Base-by-base conservation (phyloP, 257 asterid species). In the Nicotiana paniculata region DNA sequence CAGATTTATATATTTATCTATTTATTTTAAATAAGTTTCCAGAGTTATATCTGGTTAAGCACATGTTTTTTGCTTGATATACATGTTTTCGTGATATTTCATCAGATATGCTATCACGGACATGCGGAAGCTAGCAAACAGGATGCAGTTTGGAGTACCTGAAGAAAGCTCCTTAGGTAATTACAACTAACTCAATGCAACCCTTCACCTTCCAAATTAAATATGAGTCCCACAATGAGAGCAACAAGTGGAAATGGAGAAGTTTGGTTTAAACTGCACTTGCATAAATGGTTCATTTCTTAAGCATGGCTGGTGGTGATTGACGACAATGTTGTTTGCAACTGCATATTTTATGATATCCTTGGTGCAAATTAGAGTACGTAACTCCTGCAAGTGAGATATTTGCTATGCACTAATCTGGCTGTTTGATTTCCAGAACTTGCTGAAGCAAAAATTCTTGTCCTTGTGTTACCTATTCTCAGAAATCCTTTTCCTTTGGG, bases 141-240 rank as follows among this genome's bases (percentile, higher is more conserved):
- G 99, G 88, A 96, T 96, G 99, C 94, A 91, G 86, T 96, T 96
- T 81, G 97, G 98, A 70, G 81, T 94, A 64, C 99, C 97, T 53
- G 99, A 96, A 88, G 99, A 96, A 92, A 96, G 99, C 87, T 96
- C 99, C 63, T 88, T 94, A 87, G 99, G 99, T 95, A 91, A 72
- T 80, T 48, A 55, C 77, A 65, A 74, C 62, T 37, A 26, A 13
- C 26, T 26, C 39, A 48, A 24, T 26, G 79, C 62, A 74, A 74
- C 26, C 59, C 43, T 46, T 43, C 79, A 48, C 62, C 62, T 48
- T 74, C 62, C 28, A 74, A 74, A 74, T 48, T 13, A 72, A 46
- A 48, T 72, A 24, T 7, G 3, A 72, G 37, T 72, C 5, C 58
- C 79, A 24, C 6, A 46, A 72, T 9, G 15, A 48, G 24, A 74